Evolutionary conservation across 371 early-diverging fungal species (phyloP), one percentile per base, ranked within the genome.

Genomic region (Rhizomucor miehei): DNA sequence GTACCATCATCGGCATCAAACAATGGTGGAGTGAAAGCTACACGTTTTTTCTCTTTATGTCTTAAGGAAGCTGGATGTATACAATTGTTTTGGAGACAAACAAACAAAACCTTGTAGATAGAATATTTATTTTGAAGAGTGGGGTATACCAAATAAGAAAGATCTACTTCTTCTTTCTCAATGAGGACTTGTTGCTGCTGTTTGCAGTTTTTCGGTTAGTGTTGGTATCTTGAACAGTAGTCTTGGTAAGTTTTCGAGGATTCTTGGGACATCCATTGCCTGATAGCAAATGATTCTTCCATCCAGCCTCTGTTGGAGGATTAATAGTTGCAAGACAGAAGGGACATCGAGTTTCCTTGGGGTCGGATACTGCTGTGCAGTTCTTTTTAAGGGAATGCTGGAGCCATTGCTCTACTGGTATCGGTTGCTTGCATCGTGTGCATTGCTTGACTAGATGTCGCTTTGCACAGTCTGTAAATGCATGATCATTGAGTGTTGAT

Each of bases 201-300:
- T 29, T 29, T 29, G 29, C 29, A 29, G 29, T 8, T 29, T 29
- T 29, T 3, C 29, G 29, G 8, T 3, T 29, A 29, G 29, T 29
- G 29, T 29, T 29, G 29, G 29, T 29, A 29, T 29, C 29, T 29
- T 29, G 29, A 29, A 37, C 54, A 47, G 43, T 16, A 24, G 57
- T 1, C 54, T 59, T 52, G 41, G 45, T 40, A 40, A 54, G 48
- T 52, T 21, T 50, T 59, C 52, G 56, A 16, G 65, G 57, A 47
- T 75, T 80, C 60, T 65, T 77, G 0, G 80, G 75, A 53, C 89
- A 84, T 2, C 81, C 85, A n/a, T 63, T 57, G 25, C 69, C 80
- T 44, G 63, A 56, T 43, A 87, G 56, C 38, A 90, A 65, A 65
- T 90, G 91, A 16, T 57, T 41, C 34, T 80, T 85, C 89, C 89